Conservation (phyloP, 768 basidiomycete genomes). For the Termitomyces sp. region DNA sequence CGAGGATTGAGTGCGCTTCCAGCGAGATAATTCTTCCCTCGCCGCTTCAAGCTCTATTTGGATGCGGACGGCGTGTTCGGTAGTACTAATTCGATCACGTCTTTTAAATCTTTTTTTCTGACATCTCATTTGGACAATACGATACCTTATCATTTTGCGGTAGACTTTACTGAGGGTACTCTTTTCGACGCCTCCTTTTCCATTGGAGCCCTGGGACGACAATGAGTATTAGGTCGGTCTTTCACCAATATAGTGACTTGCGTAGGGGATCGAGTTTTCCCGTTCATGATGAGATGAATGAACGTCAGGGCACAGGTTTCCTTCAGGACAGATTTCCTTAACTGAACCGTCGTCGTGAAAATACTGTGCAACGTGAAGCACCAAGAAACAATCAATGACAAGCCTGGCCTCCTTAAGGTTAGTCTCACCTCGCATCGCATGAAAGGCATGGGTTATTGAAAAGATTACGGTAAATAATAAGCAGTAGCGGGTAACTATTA, state of each 20-base stretch:
- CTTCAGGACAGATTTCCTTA: neutral
- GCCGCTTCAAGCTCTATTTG: slow-evolving; percentile 9
- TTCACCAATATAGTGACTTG: neutral
- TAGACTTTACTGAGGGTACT: neutral
- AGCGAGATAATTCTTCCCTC: neutral
- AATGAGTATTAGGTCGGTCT: neutral
- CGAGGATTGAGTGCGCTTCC: slow-evolving; percentile 6
- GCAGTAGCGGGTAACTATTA: neutral
- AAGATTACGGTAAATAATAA: neutral
- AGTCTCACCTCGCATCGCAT: neutral
- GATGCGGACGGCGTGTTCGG: slow-evolving; percentile 2
- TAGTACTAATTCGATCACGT: neutral
- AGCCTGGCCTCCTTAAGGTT: neutral
- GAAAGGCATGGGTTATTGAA: neutral
- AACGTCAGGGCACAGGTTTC: neutral
- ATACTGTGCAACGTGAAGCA: neutral
- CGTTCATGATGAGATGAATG: neutral
- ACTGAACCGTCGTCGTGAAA: neutral
- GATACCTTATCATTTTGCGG: slow-evolving; percentile 3
- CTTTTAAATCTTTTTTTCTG: neutral
- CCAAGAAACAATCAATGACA: neutral
- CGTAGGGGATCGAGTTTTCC: neutral
- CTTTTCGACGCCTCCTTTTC: neutral
- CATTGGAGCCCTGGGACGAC: neutral
- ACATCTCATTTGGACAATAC: neutral